Conservation (phyloP, 352 stramenopile genomes). For the Phytopythium cucurbitacearum region DNA sequence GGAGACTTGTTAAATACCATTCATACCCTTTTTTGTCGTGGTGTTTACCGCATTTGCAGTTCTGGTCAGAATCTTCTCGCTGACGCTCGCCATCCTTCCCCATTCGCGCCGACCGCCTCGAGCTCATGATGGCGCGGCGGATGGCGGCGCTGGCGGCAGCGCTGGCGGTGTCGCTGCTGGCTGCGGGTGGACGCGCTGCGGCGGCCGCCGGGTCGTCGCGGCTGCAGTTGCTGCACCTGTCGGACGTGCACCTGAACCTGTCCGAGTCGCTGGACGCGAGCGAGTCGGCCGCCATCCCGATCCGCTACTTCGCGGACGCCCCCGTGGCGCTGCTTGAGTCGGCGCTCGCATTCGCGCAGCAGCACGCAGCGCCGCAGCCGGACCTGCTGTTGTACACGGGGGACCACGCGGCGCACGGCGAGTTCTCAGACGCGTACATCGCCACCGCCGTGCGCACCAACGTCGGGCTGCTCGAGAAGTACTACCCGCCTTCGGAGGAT, state of each 20-base stretch:
- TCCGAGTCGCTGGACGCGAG: constrained; percentile 30
- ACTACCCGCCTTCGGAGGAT: constrained; percentile 34
- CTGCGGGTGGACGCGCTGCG: not conserved
- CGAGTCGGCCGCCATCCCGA: constrained; percentile 33
- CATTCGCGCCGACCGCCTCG: too few species aligned
- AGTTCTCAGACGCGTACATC: constrained; percentile 60
- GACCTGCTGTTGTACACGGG: constrained; percentile 82
- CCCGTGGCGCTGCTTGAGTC: constrained; percentile 61
- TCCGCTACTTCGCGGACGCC: constrained; percentile 50
- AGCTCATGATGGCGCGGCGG: not conserved
- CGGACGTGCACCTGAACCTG: constrained; percentile 82
- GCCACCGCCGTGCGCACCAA: constrained; percentile 59
- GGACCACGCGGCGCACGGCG: constrained; percentile 65
- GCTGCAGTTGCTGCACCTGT: constrained; percentile 72
- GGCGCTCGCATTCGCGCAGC: constrained; percentile 56
- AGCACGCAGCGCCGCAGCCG: constrained; percentile 44
- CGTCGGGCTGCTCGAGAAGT: constrained; percentile 63
- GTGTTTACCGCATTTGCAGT: too few species aligned
- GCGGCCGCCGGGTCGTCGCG: constrained; percentile 8
- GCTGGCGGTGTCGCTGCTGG: constrained; percentile 2
- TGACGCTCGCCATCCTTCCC: too few species aligned
- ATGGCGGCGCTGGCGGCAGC: not conserved
- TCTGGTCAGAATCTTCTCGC: too few species aligned
- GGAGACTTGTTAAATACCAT: too few species aligned
- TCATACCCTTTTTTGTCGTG: too few species aligned